Percentiles rank a stretch among this genome's conserved stretches.
Evolutionary conservation across 441 rosid genomes (phyloP).

Genomic region (Arabidopsis lyrata): DNA sequence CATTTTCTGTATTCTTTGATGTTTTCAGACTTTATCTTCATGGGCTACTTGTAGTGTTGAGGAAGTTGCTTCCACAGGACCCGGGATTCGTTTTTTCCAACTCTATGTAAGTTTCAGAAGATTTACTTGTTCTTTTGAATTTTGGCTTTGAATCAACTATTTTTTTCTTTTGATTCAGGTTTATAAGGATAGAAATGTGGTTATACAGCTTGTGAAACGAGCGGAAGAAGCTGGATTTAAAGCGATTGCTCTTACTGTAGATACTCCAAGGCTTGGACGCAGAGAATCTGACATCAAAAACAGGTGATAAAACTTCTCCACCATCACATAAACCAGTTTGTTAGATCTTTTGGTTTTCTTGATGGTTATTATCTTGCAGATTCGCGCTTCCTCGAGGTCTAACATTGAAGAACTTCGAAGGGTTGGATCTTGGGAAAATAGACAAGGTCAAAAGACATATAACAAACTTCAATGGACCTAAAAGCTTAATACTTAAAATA

Average conservation of each 20-base stretch:
- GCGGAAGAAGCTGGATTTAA: slow-evolving; percentile 97
- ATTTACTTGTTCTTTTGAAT: background rate
- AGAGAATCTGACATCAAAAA: slow-evolving; percentile 98
- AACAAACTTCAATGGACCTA: background rate
- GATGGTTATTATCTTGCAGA: slow-evolving; percentile 48
- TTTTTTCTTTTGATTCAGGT: slow-evolving; percentile 56
- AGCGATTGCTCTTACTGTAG: slow-evolving; percentile 96
- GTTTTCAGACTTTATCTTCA: slow-evolving; percentile 78
- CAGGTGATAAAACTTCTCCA: slow-evolving; percentile 55
- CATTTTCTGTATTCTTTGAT: background rate
- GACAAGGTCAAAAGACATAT: slow-evolving; percentile 53
- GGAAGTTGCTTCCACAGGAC: slow-evolving; percentile 95
- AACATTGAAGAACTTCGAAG: slow-evolving; percentile 91
- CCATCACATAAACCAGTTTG: background rate
- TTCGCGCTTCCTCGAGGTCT: slow-evolving; percentile 73
- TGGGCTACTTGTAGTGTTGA: slow-evolving; percentile 94
- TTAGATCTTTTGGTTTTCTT: slow-evolving; percentile 2
- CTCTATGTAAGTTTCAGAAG: slow-evolving; percentile 70
- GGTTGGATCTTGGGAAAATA: slow-evolving; percentile 77
- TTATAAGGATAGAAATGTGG: slow-evolving; percentile 80
- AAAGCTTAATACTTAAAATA: background rate
- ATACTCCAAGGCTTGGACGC: slow-evolving; percentile 96
- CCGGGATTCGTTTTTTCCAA: slow-evolving; percentile 92
- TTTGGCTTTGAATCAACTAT: background rate
- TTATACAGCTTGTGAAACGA: slow-evolving; percentile 86